Conservation (phyloP, 1,139 yeast species). For the Martiniozyma asiatica region DNA sequence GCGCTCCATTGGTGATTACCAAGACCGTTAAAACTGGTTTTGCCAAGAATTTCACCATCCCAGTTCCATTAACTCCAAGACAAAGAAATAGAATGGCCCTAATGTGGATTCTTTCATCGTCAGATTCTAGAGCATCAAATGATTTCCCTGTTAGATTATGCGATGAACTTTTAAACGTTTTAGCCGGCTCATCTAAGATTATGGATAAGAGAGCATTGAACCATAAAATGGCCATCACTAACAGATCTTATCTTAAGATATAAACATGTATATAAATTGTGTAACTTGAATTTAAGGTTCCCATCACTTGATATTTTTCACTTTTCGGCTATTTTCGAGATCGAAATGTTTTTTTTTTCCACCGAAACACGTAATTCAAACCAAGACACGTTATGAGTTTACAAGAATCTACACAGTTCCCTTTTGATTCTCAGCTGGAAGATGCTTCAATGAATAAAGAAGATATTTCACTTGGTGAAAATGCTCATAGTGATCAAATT, state of each 20-base stretch:
- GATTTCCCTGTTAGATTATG: constrained; percentile 82
- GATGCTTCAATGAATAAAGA: too few relatives aligned
- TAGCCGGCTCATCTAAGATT: constrained; percentile 70
- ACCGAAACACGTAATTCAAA: too few relatives aligned
- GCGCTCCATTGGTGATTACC: constrained; percentile 78
- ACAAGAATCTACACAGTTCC: too few relatives aligned
- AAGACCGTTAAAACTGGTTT: constrained; percentile 74
- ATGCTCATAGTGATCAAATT: too few relatives aligned
- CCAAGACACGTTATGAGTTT: too few relatives aligned
- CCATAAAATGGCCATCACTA: constrained; percentile 77
- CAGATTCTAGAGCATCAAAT: constrained; percentile 64
- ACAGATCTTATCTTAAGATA: constrained; percentile 44
- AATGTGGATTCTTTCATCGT: constrained; percentile 80
- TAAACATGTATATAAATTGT: constrained; percentile 6
- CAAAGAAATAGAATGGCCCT: constrained; percentile 83
- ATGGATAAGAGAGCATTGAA: constrained; percentile 73
- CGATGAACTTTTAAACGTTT: constrained; percentile 74
- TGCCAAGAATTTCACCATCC: constrained; percentile 72
- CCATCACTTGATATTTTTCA: too few relatives aligned
- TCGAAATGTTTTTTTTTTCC: too few relatives aligned
- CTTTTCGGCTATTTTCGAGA: too few relatives aligned
- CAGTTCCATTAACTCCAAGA: constrained; percentile 70
- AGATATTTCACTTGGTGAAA: too few relatives aligned
- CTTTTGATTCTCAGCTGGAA: too few relatives aligned
- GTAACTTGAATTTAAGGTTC: too few relatives aligned